Base-by-base conservation (phyloP, 106 monocot genomes). In the Dioscorea alata region DNA sequence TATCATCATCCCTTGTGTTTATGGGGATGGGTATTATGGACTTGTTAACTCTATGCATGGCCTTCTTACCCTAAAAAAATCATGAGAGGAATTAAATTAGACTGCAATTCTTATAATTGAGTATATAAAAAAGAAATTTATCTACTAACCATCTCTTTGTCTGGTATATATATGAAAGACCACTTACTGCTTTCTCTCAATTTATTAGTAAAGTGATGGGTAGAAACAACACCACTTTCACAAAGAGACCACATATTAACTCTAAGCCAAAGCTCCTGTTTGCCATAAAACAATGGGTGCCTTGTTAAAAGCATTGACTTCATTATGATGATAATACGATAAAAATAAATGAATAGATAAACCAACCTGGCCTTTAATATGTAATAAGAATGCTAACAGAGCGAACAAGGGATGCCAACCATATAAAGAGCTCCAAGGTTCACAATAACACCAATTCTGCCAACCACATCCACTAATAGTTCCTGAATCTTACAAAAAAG, bases 371-470 rank as follows among this genome's bases (percentile, higher is more conserved):
- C 4, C 64, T 16, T 33, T 25, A 32, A 64, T 2, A 35, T 33
- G 33, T 14, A 34, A 35, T 9, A 64, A 25, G 33, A 64, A 64
- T 16, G 64, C 64, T 4, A 35, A 64, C 2, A 64, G 9, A 15
- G 34, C 64, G 64, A 13, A 35, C 33, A 42, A 35, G 64, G 64
- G 19, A 64, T 4, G 12, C 64, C 64, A 4, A 35, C 3, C 13
- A 64, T 9, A 35, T 33, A 64, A 64, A 34, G 42, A 8, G 33
- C 64, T 64, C 64, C 64, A 33, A 64, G 34, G 19, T 64, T 64
- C 9, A 64, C 34, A 16, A 64, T 5, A 34, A 33, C 31, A 64
- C 64, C 14, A 15, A 35, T 64, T 64, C 17, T 42, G 64, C 64
- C 33, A 13, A 15, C 64, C 35, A 64, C 64, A 64, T 34, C 64